phyloP scores from a whole-genome alignment of 805 yeast genomes.

The Myxozyma sirexii region DNA sequence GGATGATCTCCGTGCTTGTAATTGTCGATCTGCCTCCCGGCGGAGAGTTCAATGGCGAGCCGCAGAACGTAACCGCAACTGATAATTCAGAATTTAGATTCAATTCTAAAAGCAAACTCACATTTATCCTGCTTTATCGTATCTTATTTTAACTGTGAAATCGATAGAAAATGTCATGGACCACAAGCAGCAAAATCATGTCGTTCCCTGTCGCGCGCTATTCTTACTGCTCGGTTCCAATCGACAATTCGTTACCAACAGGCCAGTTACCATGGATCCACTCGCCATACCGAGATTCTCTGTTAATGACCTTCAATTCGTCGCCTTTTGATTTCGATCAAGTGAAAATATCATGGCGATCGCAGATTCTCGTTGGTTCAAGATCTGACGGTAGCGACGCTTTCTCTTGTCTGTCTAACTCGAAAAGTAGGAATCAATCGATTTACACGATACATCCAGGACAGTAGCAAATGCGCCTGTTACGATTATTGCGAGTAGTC shows the following conservation, averaged over 20 bases:
- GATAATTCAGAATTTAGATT: too few relatives aligned
- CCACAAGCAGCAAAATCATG: background rate
- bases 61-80: too few relatives aligned
- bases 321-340: background rate
- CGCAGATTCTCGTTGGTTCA: conserved; percentile 17
- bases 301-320: conserved; percentile 10
- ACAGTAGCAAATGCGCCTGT: background rate
- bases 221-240: conserved; percentile 23
- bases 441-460: background rate
- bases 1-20: too few relatives aligned
- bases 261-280: conserved; percentile 22
- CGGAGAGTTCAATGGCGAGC: too few relatives aligned
- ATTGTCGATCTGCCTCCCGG: too few relatives aligned
- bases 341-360: conserved; percentile 16
- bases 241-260: background rate
- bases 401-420: background rate
- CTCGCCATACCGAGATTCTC: conserved; percentile 30
- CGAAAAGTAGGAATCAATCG: conserved; percentile 17
- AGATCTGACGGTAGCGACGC: background rate
- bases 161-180: background rate
- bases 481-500: conserved; percentile 21
- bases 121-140: too few relatives aligned
- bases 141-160: background rate
- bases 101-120: too few relatives aligned
- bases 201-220: conserved; percentile 23